Evolutionary conservation across 805 yeast species (phyloP), one percentile per base, ranked within the genome.

Genomic region (Myxozyma sirexii): DNA sequence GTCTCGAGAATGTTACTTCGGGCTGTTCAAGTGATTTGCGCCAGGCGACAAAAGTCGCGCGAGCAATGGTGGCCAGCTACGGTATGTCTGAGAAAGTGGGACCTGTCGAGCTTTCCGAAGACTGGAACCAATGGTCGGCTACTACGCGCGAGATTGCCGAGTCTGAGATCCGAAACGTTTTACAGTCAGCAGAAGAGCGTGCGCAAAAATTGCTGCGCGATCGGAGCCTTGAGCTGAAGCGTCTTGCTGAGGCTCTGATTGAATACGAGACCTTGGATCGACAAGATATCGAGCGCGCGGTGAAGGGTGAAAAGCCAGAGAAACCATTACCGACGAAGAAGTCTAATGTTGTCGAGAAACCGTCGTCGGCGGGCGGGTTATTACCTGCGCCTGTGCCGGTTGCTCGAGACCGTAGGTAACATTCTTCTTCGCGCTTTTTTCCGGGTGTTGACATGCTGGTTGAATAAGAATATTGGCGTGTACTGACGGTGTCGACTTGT

Each of bases 61-160:
- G 97, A 70, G 96, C 96, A 5, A 94, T 94, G 98, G 97, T 94
- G 42, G 90, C 96, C 0, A 85, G 90, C 51, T 94, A 89, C 72
- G 99, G 99, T 71, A 94, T 94, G 99, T 86, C 94, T 65, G 92
- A 89, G 54, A 83, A 81, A 57, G 88, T 94, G 58, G 99, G 99
- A 1, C 99, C 99, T 5, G 90, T 94, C 27, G 84, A 84, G 70
- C 79, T 94, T 50, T 82, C 93, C 48, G 97, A 91, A 69, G 85
- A 89, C 70, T 93, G 97, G 97, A 91, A 86, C 67, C 83, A 88
- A 44, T 94, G 99, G 99, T 90, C 97, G 1, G 88, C 93, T 13
- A 84, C 84, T 67, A 81, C 96, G 51, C 81, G 96, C 65, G 94
- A 90, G 71, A 79, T 86, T 74, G 99, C 98, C 13, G 99, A 94